A percentile compares a stretch with the other conserved stretches of the same genome.
phyloP scores from a whole-genome alignment of 2,329 filamentous ascomycete species.

The Westerdykella aurantiaca region DNA sequence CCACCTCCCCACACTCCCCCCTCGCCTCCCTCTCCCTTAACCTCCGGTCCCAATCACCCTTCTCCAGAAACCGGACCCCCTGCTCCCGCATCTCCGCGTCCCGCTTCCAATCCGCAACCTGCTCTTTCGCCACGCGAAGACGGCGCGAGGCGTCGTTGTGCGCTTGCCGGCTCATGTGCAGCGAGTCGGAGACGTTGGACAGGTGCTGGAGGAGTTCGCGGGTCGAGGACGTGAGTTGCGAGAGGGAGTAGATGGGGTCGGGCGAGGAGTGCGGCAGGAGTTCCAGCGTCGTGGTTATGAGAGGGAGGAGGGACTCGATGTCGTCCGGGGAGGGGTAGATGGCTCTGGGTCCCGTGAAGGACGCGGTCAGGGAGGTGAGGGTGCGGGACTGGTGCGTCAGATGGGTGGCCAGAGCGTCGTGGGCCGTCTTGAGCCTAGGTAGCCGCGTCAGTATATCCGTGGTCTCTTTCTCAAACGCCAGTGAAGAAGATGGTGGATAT shows the following conservation, averaged over 20 bases:
- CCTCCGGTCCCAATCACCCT: conserved; percentile 76
- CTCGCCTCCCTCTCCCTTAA: conserved; percentile 75
- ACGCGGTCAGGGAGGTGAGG: conserved; percentile 66
- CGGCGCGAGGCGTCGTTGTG: conserved; percentile 75
- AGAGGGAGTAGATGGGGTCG: conserved; percentile 59
- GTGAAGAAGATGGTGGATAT: neutral
- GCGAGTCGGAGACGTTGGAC: conserved; percentile 78
- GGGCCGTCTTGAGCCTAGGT: conserved; percentile 65
- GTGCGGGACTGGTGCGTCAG: conserved; percentile 69
- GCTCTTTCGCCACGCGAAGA: conserved; percentile 73
- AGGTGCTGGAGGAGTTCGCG: conserved; percentile 71
- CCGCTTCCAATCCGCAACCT: conserved; percentile 75
- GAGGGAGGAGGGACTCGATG: conserved; percentile 63
- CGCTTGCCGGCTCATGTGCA: conserved; percentile 90
- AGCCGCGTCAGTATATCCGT: conserved; percentile 11
- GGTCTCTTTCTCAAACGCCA: neutral
- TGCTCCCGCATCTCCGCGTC: conserved; percentile 80
- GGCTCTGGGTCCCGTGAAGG: conserved; percentile 64
- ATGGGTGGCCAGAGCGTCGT: conserved; percentile 68
- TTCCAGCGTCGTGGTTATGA: conserved; percentile 60
- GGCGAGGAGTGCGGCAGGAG: conserved; percentile 61
- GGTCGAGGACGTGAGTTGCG: conserved; percentile 61
- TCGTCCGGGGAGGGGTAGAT: conserved; percentile 57
- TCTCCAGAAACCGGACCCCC: conserved; percentile 73
- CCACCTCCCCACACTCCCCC: conserved; percentile 76